Percentiles rank a stretch among this genome's conserved stretches.
phyloP scores from a whole-genome alignment of 2,329 filamentous ascomycete genomes.

The Sporothrix sp. region DNA sequence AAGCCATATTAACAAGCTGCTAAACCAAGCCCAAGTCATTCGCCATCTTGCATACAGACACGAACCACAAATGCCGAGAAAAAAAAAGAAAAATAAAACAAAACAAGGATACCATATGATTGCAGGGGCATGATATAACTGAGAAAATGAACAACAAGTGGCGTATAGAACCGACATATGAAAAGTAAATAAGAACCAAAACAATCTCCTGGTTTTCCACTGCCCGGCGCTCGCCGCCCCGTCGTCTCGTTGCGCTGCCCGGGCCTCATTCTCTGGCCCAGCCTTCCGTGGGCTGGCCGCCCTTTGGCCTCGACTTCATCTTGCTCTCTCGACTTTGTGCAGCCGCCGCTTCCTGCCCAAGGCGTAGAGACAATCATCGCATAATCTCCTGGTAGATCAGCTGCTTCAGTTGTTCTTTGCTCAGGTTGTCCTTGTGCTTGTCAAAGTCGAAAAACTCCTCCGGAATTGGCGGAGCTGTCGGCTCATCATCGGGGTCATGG shows the following conservation, averaged over 20 bases:
- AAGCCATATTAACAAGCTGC: too few species aligned
- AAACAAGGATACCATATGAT: too few species aligned
- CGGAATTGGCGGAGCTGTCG: constrained; percentile 89
- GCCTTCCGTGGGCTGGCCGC: constrained; percentile 11
- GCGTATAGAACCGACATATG: neutral
- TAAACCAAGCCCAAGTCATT: too few species aligned
- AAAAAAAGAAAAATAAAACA: neutral
- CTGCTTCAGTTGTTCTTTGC: constrained; percentile 95
- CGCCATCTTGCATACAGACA: too few species aligned
- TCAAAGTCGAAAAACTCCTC: constrained; percentile 99
- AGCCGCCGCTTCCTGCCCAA: neutral
- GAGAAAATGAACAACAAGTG: neutral
- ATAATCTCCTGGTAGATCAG: constrained; percentile 98
- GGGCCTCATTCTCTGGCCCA: constrained; percentile 1
- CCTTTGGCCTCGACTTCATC: neutral
- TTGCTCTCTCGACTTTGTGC: neutral
- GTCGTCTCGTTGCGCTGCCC: neutral
- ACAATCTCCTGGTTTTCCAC: neutral
- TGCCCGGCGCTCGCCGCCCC: too few species aligned
- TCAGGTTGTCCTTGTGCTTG: constrained; percentile 98
- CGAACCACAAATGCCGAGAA: neutral
- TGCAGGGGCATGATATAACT: too few species aligned
- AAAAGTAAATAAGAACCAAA: neutral
- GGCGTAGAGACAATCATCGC: too few species aligned
- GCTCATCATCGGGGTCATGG: constrained; percentile 97